Percentiles rank a stretch among this genome's conserved stretches.
Evolutionary conservation across 2,329 filamentous ascomycete species (phyloP).

Genomic region (Aspergillus costaricaensis): DNA sequence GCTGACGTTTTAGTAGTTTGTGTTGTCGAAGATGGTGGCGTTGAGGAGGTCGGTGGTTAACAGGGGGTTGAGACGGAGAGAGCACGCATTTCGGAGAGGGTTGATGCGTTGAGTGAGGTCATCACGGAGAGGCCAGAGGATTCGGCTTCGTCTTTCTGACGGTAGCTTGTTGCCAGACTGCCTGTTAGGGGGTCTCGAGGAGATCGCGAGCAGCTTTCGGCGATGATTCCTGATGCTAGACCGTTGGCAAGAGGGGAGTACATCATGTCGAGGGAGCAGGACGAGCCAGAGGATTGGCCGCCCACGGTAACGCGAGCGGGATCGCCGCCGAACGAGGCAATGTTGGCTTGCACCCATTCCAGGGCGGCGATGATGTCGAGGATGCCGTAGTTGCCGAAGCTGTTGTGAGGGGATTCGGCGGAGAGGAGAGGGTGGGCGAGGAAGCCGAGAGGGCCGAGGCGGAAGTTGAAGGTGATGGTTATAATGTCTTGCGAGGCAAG

Average conservation of each 20-base stretch:
- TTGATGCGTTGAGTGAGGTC: slow-evolving; percentile 39
- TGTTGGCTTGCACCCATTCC: slow-evolving; percentile 24
- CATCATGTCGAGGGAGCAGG: slow-evolving; percentile 24
- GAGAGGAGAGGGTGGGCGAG: slow-evolving; percentile 30
- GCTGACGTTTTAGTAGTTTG: slow-evolving; percentile 22
- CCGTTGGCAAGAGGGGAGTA: slow-evolving; percentile 25
- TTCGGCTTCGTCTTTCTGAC: slow-evolving; percentile 23
- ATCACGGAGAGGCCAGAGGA: slow-evolving; percentile 37
- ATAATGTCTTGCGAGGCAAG: slow-evolving; percentile 22
- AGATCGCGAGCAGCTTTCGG: slow-evolving; percentile 35
- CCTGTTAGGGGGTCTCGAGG: slow-evolving; percentile 30
- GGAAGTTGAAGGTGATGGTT: slow-evolving; percentile 27
- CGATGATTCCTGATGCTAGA: slow-evolving; percentile 31
- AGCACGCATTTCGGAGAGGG: slow-evolving; percentile 43
- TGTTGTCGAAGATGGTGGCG: slow-evolving; percentile 26
- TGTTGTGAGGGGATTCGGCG: slow-evolving; percentile 25
- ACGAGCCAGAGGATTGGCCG: slow-evolving; percentile 36
- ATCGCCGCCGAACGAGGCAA: slow-evolving; percentile 26
- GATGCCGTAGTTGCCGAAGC: slow-evolving; percentile 31
- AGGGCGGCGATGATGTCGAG: slow-evolving; percentile 27
- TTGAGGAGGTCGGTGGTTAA: slow-evolving; percentile 23
- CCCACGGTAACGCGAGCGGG: slow-evolving; percentile 27
- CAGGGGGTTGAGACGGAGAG: slow-evolving; percentile 37
- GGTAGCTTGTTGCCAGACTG: slow-evolving; percentile 28
- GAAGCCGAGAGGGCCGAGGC: slow-evolving; percentile 38